Evolutionary conservation across 2,329 filamentous ascomycete species (phyloP).

Genomic region (Aureobasidium sp.): DNA sequence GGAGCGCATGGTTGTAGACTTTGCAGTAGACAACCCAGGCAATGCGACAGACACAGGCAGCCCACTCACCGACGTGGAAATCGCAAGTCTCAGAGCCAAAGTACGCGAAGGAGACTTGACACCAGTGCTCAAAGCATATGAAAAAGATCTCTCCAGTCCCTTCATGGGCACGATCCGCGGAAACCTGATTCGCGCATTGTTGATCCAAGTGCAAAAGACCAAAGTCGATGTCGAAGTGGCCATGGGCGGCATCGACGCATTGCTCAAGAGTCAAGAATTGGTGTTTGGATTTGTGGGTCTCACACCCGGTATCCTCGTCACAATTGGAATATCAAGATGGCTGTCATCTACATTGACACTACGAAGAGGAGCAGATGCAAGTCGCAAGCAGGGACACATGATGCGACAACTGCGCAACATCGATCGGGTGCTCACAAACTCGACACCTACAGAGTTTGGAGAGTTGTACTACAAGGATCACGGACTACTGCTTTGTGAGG

Average conservation of each 20-base stretch:
- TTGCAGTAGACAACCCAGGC: slow-evolving; percentile 73
- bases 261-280: slow-evolving; percentile 92
- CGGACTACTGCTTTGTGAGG: slow-evolving; percentile 80
- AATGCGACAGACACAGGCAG: slow-evolving; percentile 38
- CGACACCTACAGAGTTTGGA: slow-evolving; percentile 55
- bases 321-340: slow-evolving; percentile 65
- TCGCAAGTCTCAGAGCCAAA: slow-evolving; percentile 65
- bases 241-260: slow-evolving; percentile 87
- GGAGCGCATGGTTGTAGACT: slow-evolving; percentile 97
- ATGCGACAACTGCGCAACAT: slow-evolving; percentile 78
- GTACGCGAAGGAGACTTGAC: slow-evolving; percentile 91
- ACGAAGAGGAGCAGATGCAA: slow-evolving; percentile 57
- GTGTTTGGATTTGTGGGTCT: slow-evolving; percentile 96
- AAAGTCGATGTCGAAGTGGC: slow-evolving; percentile 97
- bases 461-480: slow-evolving; percentile 87
- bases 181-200: slow-evolving; percentile 77
- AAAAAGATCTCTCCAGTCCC: slow-evolving; percentile 75
- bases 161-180: slow-evolving; percentile 75
- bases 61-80: slow-evolving; percentile 55
- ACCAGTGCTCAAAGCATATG: slow-evolving; percentile 81
- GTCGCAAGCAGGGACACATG: slow-evolving; percentile 59
- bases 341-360: slow-evolving; percentile 60
- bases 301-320: slow-evolving; percentile 85
- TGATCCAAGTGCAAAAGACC: slow-evolving; percentile 97
- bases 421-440: slow-evolving; percentile 53